phyloP scores from a whole-genome alignment of 1,139 yeast species.

The Lodderomyces metapsilosis region DNA sequence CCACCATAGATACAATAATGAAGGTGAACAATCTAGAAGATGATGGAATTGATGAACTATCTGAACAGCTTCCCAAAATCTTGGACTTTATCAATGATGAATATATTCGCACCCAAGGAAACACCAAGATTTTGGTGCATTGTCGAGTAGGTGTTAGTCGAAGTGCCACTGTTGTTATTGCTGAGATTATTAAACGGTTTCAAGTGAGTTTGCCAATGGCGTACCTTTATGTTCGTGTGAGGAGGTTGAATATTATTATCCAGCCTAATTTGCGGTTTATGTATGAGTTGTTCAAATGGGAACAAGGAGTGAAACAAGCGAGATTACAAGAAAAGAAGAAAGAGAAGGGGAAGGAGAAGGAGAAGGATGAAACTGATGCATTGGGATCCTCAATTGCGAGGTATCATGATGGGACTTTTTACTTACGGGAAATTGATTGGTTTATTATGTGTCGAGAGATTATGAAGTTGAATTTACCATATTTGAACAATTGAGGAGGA shows the following conservation, averaged over 20 bases:
- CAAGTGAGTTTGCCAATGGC: constrained; percentile 39
- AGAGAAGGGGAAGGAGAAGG: neutral
- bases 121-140: constrained; percentile 41
- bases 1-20: constrained; percentile 35
- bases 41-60: constrained; percentile 47
- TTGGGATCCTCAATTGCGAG: neutral
- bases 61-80: constrained; percentile 34
- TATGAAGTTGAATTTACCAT: constrained; percentile 68
- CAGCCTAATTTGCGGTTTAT: constrained; percentile 50
- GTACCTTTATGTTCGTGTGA: constrained; percentile 45
- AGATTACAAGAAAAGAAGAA: constrained; percentile 4
- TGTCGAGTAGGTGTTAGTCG: constrained; percentile 53
- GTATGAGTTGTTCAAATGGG: constrained; percentile 53
- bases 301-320: constrained; percentile 22
- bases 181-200: constrained; percentile 46
- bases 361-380: too few species aligned
- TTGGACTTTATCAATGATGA: constrained; percentile 36
- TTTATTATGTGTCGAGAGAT: constrained; percentile 85
- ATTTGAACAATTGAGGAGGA: constrained; percentile 23
- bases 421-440: constrained; percentile 80
- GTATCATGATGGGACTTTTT: constrained; percentile 5
- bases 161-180: constrained; percentile 50
- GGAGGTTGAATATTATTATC: constrained; percentile 46
- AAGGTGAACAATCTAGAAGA: constrained; percentile 48
- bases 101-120: constrained; percentile 25